Conservation (phyloP, 78 protist genomes). For the Dictyostelium intermedium region DNA sequence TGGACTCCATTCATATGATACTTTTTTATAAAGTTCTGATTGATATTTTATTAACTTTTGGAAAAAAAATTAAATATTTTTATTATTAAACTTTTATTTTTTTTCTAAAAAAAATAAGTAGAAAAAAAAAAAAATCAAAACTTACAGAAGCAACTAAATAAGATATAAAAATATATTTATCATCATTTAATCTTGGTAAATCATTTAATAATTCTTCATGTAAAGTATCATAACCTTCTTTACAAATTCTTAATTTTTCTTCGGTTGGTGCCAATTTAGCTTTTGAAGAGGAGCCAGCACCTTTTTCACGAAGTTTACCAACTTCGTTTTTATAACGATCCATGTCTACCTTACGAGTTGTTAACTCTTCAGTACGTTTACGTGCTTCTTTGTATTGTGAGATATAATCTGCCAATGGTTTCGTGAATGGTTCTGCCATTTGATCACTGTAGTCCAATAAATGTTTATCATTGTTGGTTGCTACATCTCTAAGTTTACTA, state of each 20-base stretch:
- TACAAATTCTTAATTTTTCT: slow-evolving; percentile 57
- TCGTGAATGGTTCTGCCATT: background rate
- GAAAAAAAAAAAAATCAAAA: background rate
- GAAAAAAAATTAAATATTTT: background rate
- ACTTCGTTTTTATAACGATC: slow-evolving; percentile 79
- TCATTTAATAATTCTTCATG: slow-evolving; percentile 62
- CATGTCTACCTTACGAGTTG: slow-evolving; percentile 77
- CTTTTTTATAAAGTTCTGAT: slow-evolving; percentile 21
- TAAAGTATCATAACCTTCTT: slow-evolving; percentile 64
- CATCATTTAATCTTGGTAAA: slow-evolving; percentile 49
- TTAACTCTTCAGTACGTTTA: slow-evolving; percentile 55
- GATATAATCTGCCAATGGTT: slow-evolving; percentile 25
- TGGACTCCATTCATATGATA: slow-evolving; percentile 38
- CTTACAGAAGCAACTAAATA: slow-evolving; percentile 60
- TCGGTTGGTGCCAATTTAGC: slow-evolving; percentile 63
- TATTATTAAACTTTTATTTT: too few species aligned
- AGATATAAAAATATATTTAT: slow-evolving; percentile 2
- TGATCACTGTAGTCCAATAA: background rate
- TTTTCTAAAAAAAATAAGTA: background rate
- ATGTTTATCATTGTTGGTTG: background rate
- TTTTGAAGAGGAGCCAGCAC: slow-evolving; percentile 20
- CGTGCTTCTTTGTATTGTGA: slow-evolving; percentile 37
- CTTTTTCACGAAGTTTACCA: slow-evolving; percentile 70
- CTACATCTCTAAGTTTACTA: slow-evolving; percentile 17
- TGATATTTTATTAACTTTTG: slow-evolving; percentile 48